Evolutionary conservation across 257 asterid genomes (phyloP), one percentile per base, ranked within the genome.

Genomic region (Lycium barbarum): DNA sequence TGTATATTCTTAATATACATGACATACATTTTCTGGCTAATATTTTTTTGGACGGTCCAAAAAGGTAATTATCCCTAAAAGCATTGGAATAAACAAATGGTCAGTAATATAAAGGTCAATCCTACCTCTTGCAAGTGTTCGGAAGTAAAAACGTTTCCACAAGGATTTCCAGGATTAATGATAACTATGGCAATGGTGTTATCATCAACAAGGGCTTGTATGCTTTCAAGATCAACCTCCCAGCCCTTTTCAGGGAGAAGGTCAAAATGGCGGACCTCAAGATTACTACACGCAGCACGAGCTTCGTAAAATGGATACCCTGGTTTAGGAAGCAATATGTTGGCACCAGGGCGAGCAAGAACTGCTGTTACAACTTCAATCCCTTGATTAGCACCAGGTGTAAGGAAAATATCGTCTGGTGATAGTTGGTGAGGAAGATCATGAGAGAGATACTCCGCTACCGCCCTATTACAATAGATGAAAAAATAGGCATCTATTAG

Each of bases 111-210:
- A 11, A 4, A 76, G 8, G 6, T 53, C 82, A 51, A 49, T 76
- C 47, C 5, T 80, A 95, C 99, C 99, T 96, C 90, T 83, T 89
- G 87, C 88, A 96, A 87, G 88, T 95, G 99, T 13, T 96, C 91
- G 13, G 89, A 90, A 43, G 87, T 90, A 89, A 84, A 96, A 58
- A 95, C 98, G 91, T 91, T 96, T 43, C 99, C 98, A 84, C 98
- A 93, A 0, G 99, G 99, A 90, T 96, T 94, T 20, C 99, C 99
- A 14, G 99, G 98, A 87, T 96, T 94, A 68, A 93, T 90, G 62
- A 96, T 89, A 26, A 96, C 98, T 90, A 96, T 93, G 0, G 98
- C 99, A 62, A 91, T 95, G 1, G 99, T 96, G 58, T 92, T 93
- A 59, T 91, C 95, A 87, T 96, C 98, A 1, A 93, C 84, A 63